Percentiles rank a stretch among this genome's conserved stretches.
phyloP scores from a whole-genome alignment of 176 grass and related monocot genomes.

The Oryza brachyantha region DNA sequence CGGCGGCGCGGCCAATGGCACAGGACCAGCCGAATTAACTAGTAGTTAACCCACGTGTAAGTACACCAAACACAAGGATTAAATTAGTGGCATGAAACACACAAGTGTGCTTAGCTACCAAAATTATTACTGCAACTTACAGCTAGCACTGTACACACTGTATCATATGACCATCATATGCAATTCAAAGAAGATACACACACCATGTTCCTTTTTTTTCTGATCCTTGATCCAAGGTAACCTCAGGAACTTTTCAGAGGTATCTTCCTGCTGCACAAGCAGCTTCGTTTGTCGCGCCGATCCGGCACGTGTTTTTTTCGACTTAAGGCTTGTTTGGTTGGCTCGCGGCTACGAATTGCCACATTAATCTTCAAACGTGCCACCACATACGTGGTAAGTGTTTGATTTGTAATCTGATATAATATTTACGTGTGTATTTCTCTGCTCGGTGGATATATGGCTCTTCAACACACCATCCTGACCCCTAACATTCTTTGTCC shows the following conservation, averaged over 20 bases:
- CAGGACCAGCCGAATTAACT: not conserved
- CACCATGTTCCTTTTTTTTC: not conserved
- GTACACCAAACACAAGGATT: conserved; percentile 27
- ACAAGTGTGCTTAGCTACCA: not conserved
- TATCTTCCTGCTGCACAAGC: not conserved
- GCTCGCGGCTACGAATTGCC: too few relatives aligned
- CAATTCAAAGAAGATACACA: conserved; percentile 24
- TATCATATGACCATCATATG: conserved; percentile 31
- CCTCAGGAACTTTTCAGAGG: not conserved
- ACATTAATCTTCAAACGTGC: too few relatives aligned
- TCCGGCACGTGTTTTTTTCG: not conserved
- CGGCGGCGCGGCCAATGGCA: not conserved
- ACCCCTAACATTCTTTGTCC: too few relatives aligned
- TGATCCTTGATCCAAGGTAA: not conserved
- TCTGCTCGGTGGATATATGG: too few relatives aligned
- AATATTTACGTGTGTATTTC: too few relatives aligned
- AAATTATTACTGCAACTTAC: not conserved
- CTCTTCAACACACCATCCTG: too few relatives aligned
- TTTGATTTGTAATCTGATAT: too few relatives aligned
- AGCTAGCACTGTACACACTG: conserved; percentile 11
- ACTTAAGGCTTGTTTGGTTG: too few relatives aligned
- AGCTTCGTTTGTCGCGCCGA: not conserved
- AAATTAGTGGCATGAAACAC: not conserved
- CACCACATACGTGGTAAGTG: too few relatives aligned
- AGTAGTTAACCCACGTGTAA: conserved; percentile 20